Percentiles rank a stretch among this genome's conserved stretches.
Evolutionary conservation across 371 early-diverging fungal species (phyloP).

Genomic region (Mucor plumbeus): DNA sequence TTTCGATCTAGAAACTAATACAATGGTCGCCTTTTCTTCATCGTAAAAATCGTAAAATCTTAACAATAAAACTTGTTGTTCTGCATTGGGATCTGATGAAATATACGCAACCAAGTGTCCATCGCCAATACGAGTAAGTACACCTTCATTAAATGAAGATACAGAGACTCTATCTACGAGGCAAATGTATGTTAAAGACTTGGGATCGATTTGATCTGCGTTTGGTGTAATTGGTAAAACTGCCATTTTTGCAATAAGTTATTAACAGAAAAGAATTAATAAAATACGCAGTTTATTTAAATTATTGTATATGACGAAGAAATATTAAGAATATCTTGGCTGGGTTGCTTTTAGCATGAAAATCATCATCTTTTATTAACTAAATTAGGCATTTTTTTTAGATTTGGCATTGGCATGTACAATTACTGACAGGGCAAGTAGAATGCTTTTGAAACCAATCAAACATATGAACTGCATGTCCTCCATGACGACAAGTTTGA

Average conservation of each 20-base stretch:
- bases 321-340: conserved; percentile 11
- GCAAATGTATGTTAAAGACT: conserved; percentile 12
- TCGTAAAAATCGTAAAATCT: conserved; percentile 29
- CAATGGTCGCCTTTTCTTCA: conserved; percentile 32
- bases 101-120: conserved; percentile 32
- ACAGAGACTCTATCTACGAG: conserved; percentile 21
- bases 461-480: conserved; percentile 87
- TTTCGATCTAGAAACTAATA: conserved; percentile 34
- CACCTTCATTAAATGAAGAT: conserved; percentile 16
- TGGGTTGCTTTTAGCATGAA: conserved; percentile 4
- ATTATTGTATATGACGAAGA: not conserved
- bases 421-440: conserved; percentile 90
- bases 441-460: conserved; percentile 89
- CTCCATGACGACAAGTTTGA: conserved; percentile 95
- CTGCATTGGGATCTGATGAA: conserved; percentile 19
- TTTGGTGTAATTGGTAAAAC: conserved; percentile 26
- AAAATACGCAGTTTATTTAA: not conserved
- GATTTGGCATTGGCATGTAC: conserved; percentile 71
- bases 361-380: conserved; percentile 8
- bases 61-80: conserved; percentile 26
- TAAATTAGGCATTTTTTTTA: conserved; percentile 19
- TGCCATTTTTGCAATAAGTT: conserved; percentile 6
- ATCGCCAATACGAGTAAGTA: conserved; percentile 16
- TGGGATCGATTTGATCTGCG: conserved; percentile 13
- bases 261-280: not conserved